Evolutionary conservation across 2,329 filamentous ascomycete genomes (phyloP).

Genomic region (Fusarium metavorans): DNA sequence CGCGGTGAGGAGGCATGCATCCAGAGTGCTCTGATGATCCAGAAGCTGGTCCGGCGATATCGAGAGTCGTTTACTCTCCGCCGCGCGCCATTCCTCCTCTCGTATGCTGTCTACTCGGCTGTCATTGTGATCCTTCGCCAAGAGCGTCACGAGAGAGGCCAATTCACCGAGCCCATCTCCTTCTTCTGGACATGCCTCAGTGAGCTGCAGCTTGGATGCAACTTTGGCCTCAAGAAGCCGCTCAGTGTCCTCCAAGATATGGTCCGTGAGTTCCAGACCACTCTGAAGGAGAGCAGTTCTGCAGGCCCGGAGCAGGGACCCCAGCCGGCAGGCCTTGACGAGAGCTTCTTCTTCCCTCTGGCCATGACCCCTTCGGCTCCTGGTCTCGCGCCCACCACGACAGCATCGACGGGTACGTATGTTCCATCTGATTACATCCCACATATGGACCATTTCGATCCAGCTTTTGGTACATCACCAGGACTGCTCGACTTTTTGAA

Average conservation of each 20-base stretch:
- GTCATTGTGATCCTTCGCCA: constrained; percentile 49
- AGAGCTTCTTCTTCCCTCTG: constrained; percentile 47
- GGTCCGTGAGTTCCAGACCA: constrained; percentile 48
- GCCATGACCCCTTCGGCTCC: constrained; percentile 39
- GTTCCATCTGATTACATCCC: constrained; percentile 38
- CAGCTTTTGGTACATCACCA: constrained; percentile 41
- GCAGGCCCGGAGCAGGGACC: constrained; percentile 31
- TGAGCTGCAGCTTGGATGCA: constrained; percentile 51
- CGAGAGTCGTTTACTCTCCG: constrained; percentile 54
- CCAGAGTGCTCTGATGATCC: constrained; percentile 51
- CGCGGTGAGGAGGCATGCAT: constrained; percentile 46
- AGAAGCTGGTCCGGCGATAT: constrained; percentile 52
- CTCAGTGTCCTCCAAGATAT: constrained; percentile 50
- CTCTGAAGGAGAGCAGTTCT: constrained; percentile 43
- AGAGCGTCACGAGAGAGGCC: constrained; percentile 45
- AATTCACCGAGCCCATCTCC: constrained; percentile 49
- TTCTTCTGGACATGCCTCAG: constrained; percentile 54
- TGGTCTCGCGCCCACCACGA: constrained; percentile 17
- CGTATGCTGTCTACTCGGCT: constrained; percentile 55
- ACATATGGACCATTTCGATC: constrained; percentile 43
- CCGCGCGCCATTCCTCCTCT: constrained; percentile 55
- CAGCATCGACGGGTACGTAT: constrained; percentile 34
- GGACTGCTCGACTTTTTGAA: constrained; percentile 45
- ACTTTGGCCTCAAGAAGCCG: constrained; percentile 52
- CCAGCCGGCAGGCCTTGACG: constrained; percentile 43